phyloP scores from a whole-genome alignment of 1,284 basidiomycete genomes.

The Microbotryomycetes sp. region DNA sequence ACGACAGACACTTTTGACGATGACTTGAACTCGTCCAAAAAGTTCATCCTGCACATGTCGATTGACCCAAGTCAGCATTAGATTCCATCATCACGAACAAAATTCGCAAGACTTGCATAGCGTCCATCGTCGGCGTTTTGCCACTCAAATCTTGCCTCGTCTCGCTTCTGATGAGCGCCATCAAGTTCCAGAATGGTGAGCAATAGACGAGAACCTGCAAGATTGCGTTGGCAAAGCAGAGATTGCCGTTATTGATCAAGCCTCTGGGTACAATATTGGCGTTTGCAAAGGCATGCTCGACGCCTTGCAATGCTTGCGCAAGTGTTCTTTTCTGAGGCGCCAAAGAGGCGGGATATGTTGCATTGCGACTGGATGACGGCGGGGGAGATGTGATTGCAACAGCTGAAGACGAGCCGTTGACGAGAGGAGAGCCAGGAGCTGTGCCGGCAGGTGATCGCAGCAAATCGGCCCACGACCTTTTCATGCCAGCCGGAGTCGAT shows the following conservation, averaged over 20 bases:
- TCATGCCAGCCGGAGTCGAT: background rate
- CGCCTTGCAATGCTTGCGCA: conserved; percentile 1
- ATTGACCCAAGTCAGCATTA: background rate
- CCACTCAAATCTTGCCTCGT: conserved; percentile 47
- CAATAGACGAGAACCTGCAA: conserved; percentile 86
- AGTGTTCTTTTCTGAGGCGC: conserved; percentile 1
- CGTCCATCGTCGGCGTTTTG: conserved; percentile 71
- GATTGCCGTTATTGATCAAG: conserved; percentile 88
- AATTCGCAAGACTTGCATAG: conserved; percentile 45
- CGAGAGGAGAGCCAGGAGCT: background rate
- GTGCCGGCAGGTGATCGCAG: conserved; percentile 14
- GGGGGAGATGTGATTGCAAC: background rate
- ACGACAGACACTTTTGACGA: conserved; percentile 14
- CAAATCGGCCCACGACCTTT: conserved; percentile 28
- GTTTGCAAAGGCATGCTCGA: background rate
- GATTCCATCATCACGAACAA: background rate
- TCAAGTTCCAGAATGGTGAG: conserved; percentile 72
- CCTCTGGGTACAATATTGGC: conserved; percentile 49
- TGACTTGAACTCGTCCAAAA: conserved; percentile 66
- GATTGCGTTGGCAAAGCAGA: conserved; percentile 95
- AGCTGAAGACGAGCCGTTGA: conserved; percentile 1
- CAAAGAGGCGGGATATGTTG: background rate
- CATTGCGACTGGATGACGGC: background rate
- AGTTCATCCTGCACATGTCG: conserved; percentile 49
- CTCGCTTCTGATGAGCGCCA: conserved; percentile 60